A percentile compares a stretch with the other conserved stretches of the same genome.
Conservation (phyloP, 768 basidiomycete genomes). For the Butyriboletus loyo region DNA sequence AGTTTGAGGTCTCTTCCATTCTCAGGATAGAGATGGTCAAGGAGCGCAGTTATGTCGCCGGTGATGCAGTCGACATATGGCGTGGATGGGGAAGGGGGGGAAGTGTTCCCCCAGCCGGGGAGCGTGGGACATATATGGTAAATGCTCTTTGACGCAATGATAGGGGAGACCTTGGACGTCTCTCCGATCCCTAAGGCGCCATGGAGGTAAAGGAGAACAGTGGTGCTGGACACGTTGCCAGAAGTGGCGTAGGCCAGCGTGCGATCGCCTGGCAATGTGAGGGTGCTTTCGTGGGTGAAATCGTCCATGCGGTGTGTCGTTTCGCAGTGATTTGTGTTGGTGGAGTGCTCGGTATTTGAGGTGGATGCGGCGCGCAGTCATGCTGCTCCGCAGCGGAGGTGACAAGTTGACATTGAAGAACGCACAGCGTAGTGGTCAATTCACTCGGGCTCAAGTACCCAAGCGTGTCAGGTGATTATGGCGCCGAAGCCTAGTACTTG, state of each 20-base stretch:
- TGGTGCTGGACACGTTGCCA: constrained; percentile 48
- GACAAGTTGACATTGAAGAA: too few relatives aligned
- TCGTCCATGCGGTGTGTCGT: constrained; percentile 4
- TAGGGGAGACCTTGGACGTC: constrained; percentile 33
- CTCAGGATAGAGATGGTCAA: constrained; percentile 49
- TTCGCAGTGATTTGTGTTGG: neutral
- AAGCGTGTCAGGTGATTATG: neutral
- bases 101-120: constrained; percentile 57
- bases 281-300: constrained; percentile 10
- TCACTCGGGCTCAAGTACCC: neutral
- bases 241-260: constrained; percentile 52
- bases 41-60: constrained; percentile 43
- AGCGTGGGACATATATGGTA: constrained; percentile 53
- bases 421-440: neutral
- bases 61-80: constrained; percentile 43
- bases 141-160: constrained; percentile 38
- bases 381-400: too few relatives aligned
- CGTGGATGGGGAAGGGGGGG: constrained; percentile 33
- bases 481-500: neutral
- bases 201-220: constrained; percentile 53
- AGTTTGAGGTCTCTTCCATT: constrained; percentile 37
- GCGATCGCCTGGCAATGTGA: constrained; percentile 38
- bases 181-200: constrained; percentile 53
- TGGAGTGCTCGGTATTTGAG: neutral
- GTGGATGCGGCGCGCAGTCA: neutral